Evolutionary conservation across 2,329 filamentous ascomycete genomes (phyloP), one percentile per base, ranked within the genome.

Genomic region (Aspergillus neotritici): DNA sequence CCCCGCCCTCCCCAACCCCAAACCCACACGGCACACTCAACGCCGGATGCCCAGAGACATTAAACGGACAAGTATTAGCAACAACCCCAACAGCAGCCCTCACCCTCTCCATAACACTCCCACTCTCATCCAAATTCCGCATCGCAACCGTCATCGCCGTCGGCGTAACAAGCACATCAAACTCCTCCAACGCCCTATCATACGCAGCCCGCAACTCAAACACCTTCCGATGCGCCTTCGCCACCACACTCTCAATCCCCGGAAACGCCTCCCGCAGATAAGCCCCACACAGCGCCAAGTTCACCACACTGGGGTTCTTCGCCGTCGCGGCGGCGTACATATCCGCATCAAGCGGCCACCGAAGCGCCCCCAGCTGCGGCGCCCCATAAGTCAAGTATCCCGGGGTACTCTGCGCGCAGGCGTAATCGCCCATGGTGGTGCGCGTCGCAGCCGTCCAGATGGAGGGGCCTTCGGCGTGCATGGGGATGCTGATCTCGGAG

Each of bases 131-230:
- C 6, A 66, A 67, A 52, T 74, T 69, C 4, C 59, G 68, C 40
- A 66, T 67, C 0, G 67, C 73, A 2, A 74, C 68, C 0, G 66
- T 67, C 5, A 72, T 71, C 21, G 69, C 71, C 6, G 69, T 66
- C 0, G 75, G 74, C 43, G 71, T 71, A 33, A 78, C 50, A 8
- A 78, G 57, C 4, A 77, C 65, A 49, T 78, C 75, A n/a, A 70
- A 61, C 0, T 65, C 53, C 16, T 58, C 54, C 6, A 77, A 53
- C 0, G 64, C 72, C 10, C 51, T 47, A 50, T 77, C 72, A 52
- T 77, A 77, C 3, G 70, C 72, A 4, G 66, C 70, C 3, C 72
- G 63, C 16, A 77, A 59, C 54, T 75, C 59, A 37, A 68, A 66
- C 1, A 70, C 68, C 43, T 74, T 69, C 33, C 67, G 65, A 45